Conservation (phyloP, 2,329 filamentous ascomycete genomes). For the Anisogramma anomala region DNA sequence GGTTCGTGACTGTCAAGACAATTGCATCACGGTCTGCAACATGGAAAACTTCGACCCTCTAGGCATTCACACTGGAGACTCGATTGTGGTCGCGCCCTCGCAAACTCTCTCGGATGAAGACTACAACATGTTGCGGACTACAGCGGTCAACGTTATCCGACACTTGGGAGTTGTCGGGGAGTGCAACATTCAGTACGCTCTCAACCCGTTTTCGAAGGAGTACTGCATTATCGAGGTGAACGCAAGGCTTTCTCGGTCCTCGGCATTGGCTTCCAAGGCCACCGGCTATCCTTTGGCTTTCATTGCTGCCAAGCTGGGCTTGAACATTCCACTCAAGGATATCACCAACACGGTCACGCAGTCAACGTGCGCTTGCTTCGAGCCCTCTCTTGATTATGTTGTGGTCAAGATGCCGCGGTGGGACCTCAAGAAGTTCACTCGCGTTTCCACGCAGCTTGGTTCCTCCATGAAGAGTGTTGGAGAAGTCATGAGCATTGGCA, state of each 20-base stretch:
- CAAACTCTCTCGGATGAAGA: slow-evolving; percentile 97
- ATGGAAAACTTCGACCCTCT: slow-evolving; percentile 99
- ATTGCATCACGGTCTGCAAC: slow-evolving; percentile 98
- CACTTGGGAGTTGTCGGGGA: slow-evolving; percentile 96
- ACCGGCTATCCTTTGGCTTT: slow-evolving; percentile 95
- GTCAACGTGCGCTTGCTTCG: slow-evolving; percentile 93
- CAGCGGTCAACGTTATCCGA: slow-evolving; percentile 95
- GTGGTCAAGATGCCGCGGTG: slow-evolving; percentile 98
- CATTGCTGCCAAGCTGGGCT: slow-evolving; percentile 89
- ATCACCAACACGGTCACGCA: slow-evolving; percentile 95
- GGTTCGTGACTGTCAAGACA: slow-evolving; percentile 91
- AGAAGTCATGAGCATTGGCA: slow-evolving; percentile 96
- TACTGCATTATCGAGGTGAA: slow-evolving; percentile 99
- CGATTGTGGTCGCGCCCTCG: slow-evolving; percentile 92
- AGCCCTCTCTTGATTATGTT: slow-evolving; percentile 94
- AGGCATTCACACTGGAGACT: slow-evolving; percentile 96
- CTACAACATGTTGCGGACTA: slow-evolving; percentile 97
- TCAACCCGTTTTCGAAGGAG: slow-evolving; percentile 92
- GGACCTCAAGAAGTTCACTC: slow-evolving; percentile 98
- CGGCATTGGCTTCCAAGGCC: slow-evolving; percentile 91
- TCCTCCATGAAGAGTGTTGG: slow-evolving; percentile 99
- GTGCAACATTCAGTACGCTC: slow-evolving; percentile 96
- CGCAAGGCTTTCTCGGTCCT: slow-evolving; percentile 93
- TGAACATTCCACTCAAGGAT: slow-evolving; percentile 90
- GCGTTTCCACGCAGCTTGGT: slow-evolving; percentile 87